Conservation (phyloP, 2,329 filamentous ascomycete genomes). For the Penicillium sp. region DNA sequence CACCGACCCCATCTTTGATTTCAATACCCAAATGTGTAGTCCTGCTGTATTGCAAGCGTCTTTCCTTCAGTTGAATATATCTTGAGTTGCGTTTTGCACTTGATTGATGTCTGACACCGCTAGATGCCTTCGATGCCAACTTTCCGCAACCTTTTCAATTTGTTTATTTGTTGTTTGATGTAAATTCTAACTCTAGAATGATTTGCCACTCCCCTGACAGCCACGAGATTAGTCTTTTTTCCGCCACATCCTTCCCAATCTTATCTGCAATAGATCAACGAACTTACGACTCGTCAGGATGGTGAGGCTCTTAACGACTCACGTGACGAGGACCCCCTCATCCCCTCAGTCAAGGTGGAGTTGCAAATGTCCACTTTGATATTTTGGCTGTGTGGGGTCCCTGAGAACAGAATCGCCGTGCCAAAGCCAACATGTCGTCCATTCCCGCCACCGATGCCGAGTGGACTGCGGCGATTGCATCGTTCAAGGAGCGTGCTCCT, state of each 20-base stretch:
- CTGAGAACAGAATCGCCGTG: background rate
- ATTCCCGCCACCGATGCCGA: slow-evolving; percentile 38
- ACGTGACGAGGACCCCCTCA: slow-evolving; percentile 24
- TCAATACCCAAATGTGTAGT: no score
- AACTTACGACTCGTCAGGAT: slow-evolving; percentile 19
- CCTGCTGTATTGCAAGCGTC: no score
- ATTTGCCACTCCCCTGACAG: background rate
- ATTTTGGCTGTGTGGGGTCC: slow-evolving; percentile 4
- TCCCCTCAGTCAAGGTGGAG: background rate
- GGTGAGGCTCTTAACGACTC: slow-evolving; percentile 7
- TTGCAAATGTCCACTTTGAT: background rate
- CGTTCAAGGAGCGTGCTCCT: slow-evolving; percentile 33
- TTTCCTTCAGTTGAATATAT: no score
- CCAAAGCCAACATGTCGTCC: slow-evolving; percentile 25
- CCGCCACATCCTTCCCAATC: slow-evolving; percentile 4
- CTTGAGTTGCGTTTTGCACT: no score
- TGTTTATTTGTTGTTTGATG: background rate
- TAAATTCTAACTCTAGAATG: background rate
- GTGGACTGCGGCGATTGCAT: slow-evolving; percentile 38
- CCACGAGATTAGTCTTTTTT: background rate
- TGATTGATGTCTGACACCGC: background rate
- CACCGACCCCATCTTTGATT: background rate
- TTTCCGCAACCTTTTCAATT: background rate
- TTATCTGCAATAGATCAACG: slow-evolving; percentile 15
- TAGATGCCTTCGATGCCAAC: background rate